A percentile compares a stretch with the other conserved stretches of the same genome.
These are phyloP conservation scores for Debaryomycetaceae sp. DNA, from an alignment of 1,139 yeast genomes.

Conservation along the genomic window DNA sequence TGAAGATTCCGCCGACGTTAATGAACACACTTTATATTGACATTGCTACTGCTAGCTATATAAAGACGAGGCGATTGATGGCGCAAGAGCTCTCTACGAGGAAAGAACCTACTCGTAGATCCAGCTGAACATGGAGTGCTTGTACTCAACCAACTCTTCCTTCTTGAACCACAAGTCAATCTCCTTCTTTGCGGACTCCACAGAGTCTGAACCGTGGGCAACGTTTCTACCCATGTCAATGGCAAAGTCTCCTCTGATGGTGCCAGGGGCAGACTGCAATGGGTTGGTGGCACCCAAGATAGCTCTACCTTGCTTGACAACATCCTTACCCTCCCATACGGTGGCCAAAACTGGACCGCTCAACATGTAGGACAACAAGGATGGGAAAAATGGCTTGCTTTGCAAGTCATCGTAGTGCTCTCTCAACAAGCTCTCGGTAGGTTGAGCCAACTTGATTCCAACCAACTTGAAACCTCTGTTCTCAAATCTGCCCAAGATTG, in stretches of 20 bases:
- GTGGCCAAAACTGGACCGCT: conserved; percentile 99
- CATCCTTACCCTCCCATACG: conserved; percentile 99
- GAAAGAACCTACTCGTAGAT: conserved; percentile 71
- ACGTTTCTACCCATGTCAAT: conserved; percentile 99
- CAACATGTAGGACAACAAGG: conserved; percentile 90
- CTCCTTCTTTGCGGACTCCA: conserved; percentile 96
- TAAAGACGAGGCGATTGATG: background rate
- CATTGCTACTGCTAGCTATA: background rate
- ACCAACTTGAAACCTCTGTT: conserved; percentile 94
- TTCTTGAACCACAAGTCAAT: conserved; percentile 96
- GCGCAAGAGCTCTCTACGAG: background rate
- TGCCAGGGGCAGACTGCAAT: conserved; percentile 94
- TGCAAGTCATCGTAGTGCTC: conserved; percentile 95
- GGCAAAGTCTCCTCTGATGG: conserved; percentile 98
- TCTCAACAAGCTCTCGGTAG: conserved; percentile 84
- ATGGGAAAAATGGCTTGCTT: conserved; percentile 96
- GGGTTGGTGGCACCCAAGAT: conserved; percentile 99
- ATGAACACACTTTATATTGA: background rate
- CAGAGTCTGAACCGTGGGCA: conserved; percentile 99
- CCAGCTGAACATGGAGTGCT: conserved; percentile 81
- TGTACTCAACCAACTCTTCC: conserved; percentile 94
- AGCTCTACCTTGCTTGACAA: conserved; percentile 96
- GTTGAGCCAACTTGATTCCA: conserved; percentile 87
- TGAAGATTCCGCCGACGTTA: background rate
- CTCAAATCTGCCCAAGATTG: conserved; percentile 92